These are phyloP conservation scores for Cyclospora cayetanensis DNA, from an alignment of 169 alveolate species.

Conservation along the genomic window DNA sequence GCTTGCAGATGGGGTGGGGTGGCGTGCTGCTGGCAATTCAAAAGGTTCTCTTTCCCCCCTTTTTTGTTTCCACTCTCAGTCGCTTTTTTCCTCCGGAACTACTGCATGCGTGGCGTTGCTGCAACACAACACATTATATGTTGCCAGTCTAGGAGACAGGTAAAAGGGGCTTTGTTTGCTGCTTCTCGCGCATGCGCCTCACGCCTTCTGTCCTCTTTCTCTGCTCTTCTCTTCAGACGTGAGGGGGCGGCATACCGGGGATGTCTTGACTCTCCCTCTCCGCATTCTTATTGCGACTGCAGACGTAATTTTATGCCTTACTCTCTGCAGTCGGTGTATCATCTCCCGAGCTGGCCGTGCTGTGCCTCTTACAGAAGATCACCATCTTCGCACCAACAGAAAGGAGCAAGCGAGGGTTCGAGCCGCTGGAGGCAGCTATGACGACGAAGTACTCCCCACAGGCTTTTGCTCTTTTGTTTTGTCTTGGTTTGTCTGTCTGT, in stretches of 20 bases:
- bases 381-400: slow-evolving; percentile 68
- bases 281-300: too few relatives aligned
- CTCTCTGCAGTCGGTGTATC: slow-evolving; percentile 69
- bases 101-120: slow-evolving; percentile 77
- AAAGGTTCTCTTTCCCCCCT: too few relatives aligned
- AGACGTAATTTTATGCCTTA: neutral
- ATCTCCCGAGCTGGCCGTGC: slow-evolving; percentile 76
- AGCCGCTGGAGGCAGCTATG: slow-evolving; percentile 76
- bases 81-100: slow-evolving; percentile 75
- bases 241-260: too few relatives aligned
- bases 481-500: neutral
- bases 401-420: slow-evolving; percentile 75
- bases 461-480: neutral
- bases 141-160: slow-evolving; percentile 78
- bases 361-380: slow-evolving; percentile 72
- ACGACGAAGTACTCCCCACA: slow-evolving; percentile 67
- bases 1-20: too few relatives aligned
- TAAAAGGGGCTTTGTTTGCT: neutral
- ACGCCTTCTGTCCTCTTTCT: too few relatives aligned
- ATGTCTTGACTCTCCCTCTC: too few relatives aligned
- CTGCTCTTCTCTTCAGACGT: too few relatives aligned
- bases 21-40: too few relatives aligned
- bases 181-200: too few relatives aligned
- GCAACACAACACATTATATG: slow-evolving; percentile 59
- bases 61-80: too few relatives aligned